Evolutionary conservation across 2,329 filamentous ascomycete genomes (phyloP).

Genomic region (Alternaria viburni): DNA sequence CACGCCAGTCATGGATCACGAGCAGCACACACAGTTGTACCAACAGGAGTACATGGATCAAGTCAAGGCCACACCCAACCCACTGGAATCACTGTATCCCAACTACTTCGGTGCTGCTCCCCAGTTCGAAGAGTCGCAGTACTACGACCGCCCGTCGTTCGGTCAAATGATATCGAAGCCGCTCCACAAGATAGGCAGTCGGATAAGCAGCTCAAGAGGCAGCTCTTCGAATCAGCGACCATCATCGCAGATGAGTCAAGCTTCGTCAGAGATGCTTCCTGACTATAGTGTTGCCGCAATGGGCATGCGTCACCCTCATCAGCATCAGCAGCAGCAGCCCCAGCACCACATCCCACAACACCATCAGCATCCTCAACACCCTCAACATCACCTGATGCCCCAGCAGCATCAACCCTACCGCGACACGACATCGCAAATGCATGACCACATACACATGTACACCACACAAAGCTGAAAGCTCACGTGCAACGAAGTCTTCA

Average conservation of each 20-base stretch:
- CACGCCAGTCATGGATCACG: conserved; percentile 27
- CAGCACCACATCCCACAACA: conserved; percentile 23
- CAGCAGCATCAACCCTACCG: conserved; percentile 27
- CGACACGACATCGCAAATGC: conserved; percentile 24
- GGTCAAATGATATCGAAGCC: conserved; percentile 46
- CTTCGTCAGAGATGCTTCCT: conserved; percentile 24
- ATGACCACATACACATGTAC: conserved; percentile 33
- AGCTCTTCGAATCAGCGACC: conserved; percentile 30
- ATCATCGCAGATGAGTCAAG: conserved; percentile 32
- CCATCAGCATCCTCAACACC: conserved; percentile 20
- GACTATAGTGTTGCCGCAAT: conserved; percentile 31
- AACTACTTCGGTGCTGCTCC: conserved; percentile 46
- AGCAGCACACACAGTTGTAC: conserved; percentile 26
- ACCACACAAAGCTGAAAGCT: conserved; percentile 24
- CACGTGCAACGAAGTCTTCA: conserved; percentile 5
- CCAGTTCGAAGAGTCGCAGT: conserved; percentile 45
- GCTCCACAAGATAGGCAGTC: conserved; percentile 40
- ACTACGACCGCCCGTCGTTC: conserved; percentile 44
- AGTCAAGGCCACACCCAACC: conserved; percentile 36
- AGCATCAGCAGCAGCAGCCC: conserved; percentile 20
- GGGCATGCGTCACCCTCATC: conserved; percentile 28
- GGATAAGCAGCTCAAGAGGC: conserved; percentile 32
- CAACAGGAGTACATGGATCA: conserved; percentile 36
- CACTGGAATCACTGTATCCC: conserved; percentile 41
- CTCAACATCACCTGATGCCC: conserved; percentile 31